Percentiles rank a stretch among this genome's conserved stretches.
Conservation (phyloP, 352 stramenopile genomes). For the Globisporangium uncinulatum region DNA sequence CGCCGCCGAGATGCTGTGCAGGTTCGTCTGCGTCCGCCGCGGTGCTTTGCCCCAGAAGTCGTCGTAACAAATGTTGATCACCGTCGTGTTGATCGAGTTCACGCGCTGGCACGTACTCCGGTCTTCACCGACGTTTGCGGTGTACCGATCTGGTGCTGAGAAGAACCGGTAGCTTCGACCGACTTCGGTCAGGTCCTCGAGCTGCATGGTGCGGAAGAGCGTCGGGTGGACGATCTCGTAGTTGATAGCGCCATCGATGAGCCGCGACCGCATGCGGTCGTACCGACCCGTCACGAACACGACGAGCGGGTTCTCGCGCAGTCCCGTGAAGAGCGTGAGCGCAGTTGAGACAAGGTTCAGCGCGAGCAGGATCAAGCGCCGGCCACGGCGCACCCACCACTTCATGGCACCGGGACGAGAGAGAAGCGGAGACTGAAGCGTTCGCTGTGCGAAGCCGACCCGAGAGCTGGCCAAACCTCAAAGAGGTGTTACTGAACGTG, state of each 20-base stretch:
- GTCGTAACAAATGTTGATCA: constrained; percentile 28
- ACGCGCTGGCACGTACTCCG: constrained; percentile 34
- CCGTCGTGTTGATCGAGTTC: constrained; percentile 32
- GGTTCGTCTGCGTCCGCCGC: constrained; percentile 25
- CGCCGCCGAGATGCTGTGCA: constrained; percentile 39
- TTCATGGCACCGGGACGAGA: too few species aligned
- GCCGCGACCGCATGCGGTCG: constrained; percentile 31
- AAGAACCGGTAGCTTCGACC: constrained; percentile 41
- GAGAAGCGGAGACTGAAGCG: too few species aligned
- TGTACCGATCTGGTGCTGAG: constrained; percentile 21
- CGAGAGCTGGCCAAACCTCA: too few species aligned
- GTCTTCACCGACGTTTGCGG: constrained; percentile 26
- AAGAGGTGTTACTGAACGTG: too few species aligned
- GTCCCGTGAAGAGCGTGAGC: constrained; percentile 43
- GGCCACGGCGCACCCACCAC: not conserved
- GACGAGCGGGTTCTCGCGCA: constrained; percentile 49
- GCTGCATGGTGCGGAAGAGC: not conserved
- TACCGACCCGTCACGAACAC: constrained; percentile 37
- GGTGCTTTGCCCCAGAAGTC: constrained; percentile 34
- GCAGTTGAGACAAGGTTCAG: constrained; percentile 39
- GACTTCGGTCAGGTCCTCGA: constrained; percentile 5
- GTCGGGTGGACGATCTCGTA: constrained; percentile 6
- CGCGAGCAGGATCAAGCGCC: constrained; percentile 14
- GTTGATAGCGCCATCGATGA: constrained; percentile 14
- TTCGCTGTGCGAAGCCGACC: too few species aligned